Evolutionary conservation across 1,284 basidiomycete species (phyloP).

Genomic region (Melampsora occidentalis): DNA sequence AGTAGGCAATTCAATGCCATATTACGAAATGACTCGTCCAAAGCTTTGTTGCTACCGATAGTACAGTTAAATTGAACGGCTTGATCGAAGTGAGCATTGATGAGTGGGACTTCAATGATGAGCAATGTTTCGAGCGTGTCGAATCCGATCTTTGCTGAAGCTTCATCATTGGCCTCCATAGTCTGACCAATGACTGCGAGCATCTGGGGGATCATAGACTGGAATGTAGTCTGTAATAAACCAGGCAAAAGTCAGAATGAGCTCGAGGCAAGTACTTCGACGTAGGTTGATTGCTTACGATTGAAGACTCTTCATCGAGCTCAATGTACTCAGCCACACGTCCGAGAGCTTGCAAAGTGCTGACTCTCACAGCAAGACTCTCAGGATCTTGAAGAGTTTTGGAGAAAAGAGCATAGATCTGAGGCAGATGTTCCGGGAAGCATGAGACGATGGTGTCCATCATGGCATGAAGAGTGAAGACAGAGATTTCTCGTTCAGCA

Average conservation of each 20-base stretch:
- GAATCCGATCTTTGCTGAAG: constrained; percentile 81
- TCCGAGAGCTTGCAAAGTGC: constrained; percentile 83
- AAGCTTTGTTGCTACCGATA: constrained; percentile 74
- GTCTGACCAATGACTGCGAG: constrained; percentile 84
- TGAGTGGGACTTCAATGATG: constrained; percentile 87
- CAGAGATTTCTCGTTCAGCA: constrained; percentile 81
- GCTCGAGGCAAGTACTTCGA: background rate
- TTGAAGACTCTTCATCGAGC: constrained; percentile 76
- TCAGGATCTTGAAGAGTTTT: constrained; percentile 79
- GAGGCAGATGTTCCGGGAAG: constrained; percentile 72
- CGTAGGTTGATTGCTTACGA: constrained; percentile 60
- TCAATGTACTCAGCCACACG: constrained; percentile 93
- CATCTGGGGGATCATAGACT: constrained; percentile 82
- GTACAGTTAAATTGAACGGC: constrained; percentile 84
- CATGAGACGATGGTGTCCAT: constrained; percentile 88
- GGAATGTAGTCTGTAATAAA: constrained; percentile 71
- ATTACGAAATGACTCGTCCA: constrained; percentile 78
- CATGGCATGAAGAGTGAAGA: constrained; percentile 86
- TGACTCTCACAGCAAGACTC: constrained; percentile 85
- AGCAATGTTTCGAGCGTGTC: constrained; percentile 95
- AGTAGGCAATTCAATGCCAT: constrained; percentile 91
- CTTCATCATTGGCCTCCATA: constrained; percentile 77
- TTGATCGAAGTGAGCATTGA: constrained; percentile 82
- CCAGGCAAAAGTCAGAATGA: background rate
- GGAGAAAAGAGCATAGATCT: constrained; percentile 78